Conservation (phyloP, 2,329 filamentous ascomycete genomes). For the Blastomyces silverae region DNA sequence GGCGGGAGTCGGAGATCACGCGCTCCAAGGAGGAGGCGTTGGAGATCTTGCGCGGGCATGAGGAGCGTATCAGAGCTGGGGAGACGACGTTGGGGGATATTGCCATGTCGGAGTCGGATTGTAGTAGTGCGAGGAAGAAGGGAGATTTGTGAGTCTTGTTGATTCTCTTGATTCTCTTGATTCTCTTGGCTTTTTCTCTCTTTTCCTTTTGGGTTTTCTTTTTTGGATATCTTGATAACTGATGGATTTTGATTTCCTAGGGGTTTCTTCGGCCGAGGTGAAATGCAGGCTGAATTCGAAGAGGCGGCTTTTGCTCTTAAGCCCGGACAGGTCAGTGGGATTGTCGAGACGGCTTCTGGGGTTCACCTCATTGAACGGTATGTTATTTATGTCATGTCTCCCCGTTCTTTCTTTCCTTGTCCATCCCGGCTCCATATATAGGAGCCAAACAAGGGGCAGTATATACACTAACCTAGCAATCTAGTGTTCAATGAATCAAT, state of each 20-base stretch:
- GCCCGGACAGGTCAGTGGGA: constrained; percentile 74
- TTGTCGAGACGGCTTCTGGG: constrained; percentile 89
- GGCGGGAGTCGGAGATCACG: constrained; percentile 85
- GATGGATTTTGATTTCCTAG: constrained; percentile 33
- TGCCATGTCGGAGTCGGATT: constrained; percentile 84
- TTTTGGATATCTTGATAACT: neutral
- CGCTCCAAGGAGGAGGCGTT: constrained; percentile 81
- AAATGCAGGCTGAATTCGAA: constrained; percentile 99
- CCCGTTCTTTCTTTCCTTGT: neutral
- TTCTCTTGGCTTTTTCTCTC: neutral
- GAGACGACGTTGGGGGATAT: constrained; percentile 68
- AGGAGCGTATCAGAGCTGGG: constrained; percentile 67
- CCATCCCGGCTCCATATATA: neutral
- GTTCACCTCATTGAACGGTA: constrained; percentile 95
- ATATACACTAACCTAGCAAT: neutral
- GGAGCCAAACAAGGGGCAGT: neutral
- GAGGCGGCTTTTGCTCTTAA: constrained; percentile 88
- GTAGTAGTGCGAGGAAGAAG: constrained; percentile 86
- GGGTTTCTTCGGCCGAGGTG: constrained; percentile 85
- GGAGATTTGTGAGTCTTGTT: constrained; percentile 64
- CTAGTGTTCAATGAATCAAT: constrained; percentile 9
- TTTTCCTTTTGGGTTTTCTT: neutral
- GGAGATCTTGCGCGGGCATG: constrained; percentile 66
- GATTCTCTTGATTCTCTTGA: neutral
- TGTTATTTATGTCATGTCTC: constrained; percentile 22